phyloP scores from a whole-genome alignment of 2,329 filamentous ascomycete species.

The Gnomoniopsis smithogilvyi region DNA sequence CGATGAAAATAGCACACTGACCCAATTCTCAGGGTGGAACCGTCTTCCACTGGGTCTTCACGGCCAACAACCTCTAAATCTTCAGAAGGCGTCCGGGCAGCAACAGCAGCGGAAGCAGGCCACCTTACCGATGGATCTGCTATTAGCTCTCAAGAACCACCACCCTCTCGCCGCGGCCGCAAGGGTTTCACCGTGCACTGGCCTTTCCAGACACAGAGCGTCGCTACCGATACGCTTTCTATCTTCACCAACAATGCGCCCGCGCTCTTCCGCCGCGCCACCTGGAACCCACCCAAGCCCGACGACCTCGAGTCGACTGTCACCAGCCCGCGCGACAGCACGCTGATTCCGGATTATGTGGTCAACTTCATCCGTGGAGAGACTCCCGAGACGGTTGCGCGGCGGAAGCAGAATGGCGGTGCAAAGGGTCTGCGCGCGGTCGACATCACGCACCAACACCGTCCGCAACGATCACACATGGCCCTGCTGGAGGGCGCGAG shows the following conservation, averaged over 20 bases:
- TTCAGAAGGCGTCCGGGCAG: neutral
- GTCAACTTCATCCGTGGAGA: conserved; percentile 53
- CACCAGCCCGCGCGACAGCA: conserved; percentile 28
- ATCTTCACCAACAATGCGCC: conserved; percentile 17
- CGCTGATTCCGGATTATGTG: conserved; percentile 53
- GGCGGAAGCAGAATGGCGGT: conserved; percentile 37
- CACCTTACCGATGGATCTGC: neutral
- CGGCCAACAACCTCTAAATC: conserved; percentile 1
- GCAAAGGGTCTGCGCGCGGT: conserved; percentile 28
- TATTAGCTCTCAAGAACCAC: neutral
- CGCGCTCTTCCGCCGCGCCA: conserved; percentile 9
- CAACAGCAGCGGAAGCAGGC: neutral
- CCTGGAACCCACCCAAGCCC: conserved; percentile 1
- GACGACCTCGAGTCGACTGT: conserved; percentile 13
- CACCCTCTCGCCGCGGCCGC: conserved; percentile 15
- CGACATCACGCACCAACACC: conserved; percentile 28
- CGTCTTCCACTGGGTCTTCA: neutral
- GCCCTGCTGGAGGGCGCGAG: conserved; percentile 30
- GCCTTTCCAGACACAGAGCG: conserved; percentile 33
- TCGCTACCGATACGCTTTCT: conserved; percentile 24
- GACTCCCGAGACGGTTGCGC: conserved; percentile 50
- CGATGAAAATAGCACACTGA: neutral
- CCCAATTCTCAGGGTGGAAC: neutral
- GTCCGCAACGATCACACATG: conserved; percentile 29
- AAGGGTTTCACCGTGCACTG: conserved; percentile 27